These are phyloP conservation scores for Narthecium ossifragum DNA, from an alignment of 106 monocot species.

Conservation along the genomic window DNA sequence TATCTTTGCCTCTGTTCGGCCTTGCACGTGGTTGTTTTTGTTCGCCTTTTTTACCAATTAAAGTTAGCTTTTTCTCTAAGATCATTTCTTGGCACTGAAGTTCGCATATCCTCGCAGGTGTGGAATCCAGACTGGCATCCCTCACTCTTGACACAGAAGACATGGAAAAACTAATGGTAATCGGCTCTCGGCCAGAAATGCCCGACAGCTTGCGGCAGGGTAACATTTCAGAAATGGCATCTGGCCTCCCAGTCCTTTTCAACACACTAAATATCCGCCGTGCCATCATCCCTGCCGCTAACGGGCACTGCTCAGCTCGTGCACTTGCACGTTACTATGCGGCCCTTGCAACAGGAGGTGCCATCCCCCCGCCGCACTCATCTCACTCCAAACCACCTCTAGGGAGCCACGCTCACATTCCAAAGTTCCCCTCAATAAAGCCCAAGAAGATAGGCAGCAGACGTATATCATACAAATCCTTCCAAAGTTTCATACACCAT, in stretches of 20 bases:
- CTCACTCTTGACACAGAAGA: constrained; percentile 69
- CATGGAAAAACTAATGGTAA: constrained; percentile 36
- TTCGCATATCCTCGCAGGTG: constrained; percentile 36
- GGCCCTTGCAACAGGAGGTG: constrained; percentile 55
- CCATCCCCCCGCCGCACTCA: constrained; percentile 58
- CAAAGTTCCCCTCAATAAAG: constrained; percentile 40
- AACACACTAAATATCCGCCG: constrained; percentile 85
- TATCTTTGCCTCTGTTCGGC: background rate
- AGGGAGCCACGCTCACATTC: constrained; percentile 68
- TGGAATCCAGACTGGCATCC: constrained; percentile 86
- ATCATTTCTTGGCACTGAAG: background rate
- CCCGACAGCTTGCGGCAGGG: constrained; percentile 26
- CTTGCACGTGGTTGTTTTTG: background rate
- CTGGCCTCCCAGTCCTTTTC: constrained; percentile 64
- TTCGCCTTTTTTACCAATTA: too few relatives aligned
- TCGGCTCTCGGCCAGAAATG: constrained; percentile 25
- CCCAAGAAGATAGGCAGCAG: constrained; percentile 33
- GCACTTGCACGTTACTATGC: constrained; percentile 94
- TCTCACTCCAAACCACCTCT: constrained; percentile 44
- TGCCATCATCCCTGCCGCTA: constrained; percentile 93
- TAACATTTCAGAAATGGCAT: constrained; percentile 43
- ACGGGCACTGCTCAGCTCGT: constrained; percentile 91
- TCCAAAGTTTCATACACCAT: too few relatives aligned
- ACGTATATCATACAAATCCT: too few relatives aligned
- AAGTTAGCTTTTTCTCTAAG: background rate